Conservation (phyloP, 352 stramenopile genomes). For the Ophiocytium majus region DNA sequence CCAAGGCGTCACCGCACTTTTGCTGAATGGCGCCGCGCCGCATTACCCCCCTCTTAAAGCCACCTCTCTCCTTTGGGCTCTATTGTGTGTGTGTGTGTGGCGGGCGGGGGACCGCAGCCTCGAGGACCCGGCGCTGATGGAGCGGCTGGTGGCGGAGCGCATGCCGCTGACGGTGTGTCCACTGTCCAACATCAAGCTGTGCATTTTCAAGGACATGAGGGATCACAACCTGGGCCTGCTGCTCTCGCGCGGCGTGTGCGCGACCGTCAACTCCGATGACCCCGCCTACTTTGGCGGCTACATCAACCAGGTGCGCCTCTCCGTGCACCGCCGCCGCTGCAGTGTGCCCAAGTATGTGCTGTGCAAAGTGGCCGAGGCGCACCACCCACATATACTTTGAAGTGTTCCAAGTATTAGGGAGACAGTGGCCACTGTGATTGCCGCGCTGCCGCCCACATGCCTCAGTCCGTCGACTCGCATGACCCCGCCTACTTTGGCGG, state of each 20-base stretch:
- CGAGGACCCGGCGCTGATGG: slow-evolving; percentile 51
- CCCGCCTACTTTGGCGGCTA: slow-evolving; percentile 59
- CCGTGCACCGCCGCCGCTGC: no score
- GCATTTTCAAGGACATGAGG: slow-evolving; percentile 57
- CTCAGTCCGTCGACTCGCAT: neutral
- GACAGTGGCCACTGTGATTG: no score
- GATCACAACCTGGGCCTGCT: slow-evolving; percentile 53
- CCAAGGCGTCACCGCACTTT: no score
- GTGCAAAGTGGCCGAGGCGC: no score
- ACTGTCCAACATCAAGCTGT: slow-evolving; percentile 57
- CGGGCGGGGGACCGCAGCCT: neutral
- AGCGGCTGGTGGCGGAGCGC: slow-evolving; percentile 42
- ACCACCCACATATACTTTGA: no score
- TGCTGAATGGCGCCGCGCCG: no score
- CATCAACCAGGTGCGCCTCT: slow-evolving; percentile 47
- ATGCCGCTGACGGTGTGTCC: slow-evolving; percentile 60
- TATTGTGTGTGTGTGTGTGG: neutral
- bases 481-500: slow-evolving; percentile 32
- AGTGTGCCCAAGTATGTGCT: no score
- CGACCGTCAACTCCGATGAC: slow-evolving; percentile 60
- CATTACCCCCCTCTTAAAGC: no score
- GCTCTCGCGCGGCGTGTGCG: slow-evolving; percentile 52
- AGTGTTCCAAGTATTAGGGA: no score
- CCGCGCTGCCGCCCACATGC: no score
- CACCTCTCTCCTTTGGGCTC: no score